phyloP scores from a whole-genome alignment of 306 rosid genomes.

The Cucumis sativus region Cucumber_9930_V3 NC_026656.2:12678001-12678500 shows the following conservation, averaged over 20 bases:
- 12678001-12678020: no score
- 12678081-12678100: no score
- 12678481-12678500: conserved; percentile 62
- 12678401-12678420: not conserved
- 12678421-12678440: conserved; percentile 37
- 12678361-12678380: conserved; percentile 9
- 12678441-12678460: conserved; percentile 86
- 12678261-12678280: conserved; percentile 90
- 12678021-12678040: no score
- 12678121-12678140: not conserved
- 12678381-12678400: conserved; percentile 4
- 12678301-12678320: conserved; percentile 64
- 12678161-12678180: not conserved
- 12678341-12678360: conserved; percentile 10
- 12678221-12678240: conserved; percentile 53
- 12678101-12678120: not conserved
- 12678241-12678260: conserved; percentile 78
- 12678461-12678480: conserved; percentile 82
- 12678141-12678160: not conserved
- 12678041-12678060: no score
- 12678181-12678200: not conserved
- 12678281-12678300: conserved; percentile 97
- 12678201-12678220: conserved; percentile 42
- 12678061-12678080: no score
- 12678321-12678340: conserved; percentile 57